Evolutionary conservation across 2,329 filamentous ascomycete genomes (phyloP).

Genomic region (Neocatenulostroma microsporum): DNA sequence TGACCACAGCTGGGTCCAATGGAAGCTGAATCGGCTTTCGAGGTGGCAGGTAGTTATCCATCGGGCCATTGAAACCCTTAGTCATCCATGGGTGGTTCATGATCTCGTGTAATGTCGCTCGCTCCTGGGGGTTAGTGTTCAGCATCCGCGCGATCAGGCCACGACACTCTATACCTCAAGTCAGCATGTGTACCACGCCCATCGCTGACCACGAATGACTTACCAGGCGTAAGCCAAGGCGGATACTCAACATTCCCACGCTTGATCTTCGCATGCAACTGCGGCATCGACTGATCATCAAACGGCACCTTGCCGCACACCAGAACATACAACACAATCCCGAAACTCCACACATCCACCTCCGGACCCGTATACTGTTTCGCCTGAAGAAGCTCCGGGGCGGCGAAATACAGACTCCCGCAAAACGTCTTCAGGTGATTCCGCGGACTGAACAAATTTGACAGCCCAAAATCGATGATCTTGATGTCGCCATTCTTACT

Average conservation of each 20-base stretch:
- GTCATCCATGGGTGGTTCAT: conserved; percentile 94
- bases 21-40: conserved; percentile 82
- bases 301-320: conserved; percentile 98
- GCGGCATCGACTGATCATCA: conserved; percentile 98
- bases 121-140: conserved; percentile 81
- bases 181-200: conserved; percentile 1
- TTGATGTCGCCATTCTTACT: conserved; percentile 99
- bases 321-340: conserved; percentile 92
- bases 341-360: conserved; percentile 98
- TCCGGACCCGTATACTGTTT: conserved; percentile 92
- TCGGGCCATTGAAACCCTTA: conserved; percentile 78
- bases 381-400: conserved; percentile 87
- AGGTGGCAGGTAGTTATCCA: conserved; percentile 78
- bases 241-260: conserved; percentile 94
- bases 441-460: conserved; percentile 85
- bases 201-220: conserved; percentile 28
- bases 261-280: conserved; percentile 97
- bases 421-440: conserved; percentile 92
- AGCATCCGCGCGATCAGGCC: conserved; percentile 91
- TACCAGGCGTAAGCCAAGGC: conserved; percentile 82
- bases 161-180: conserved; percentile 66
- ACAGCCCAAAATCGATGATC: conserved; percentile 97
- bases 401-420: conserved; percentile 94
- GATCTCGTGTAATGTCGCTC: conserved; percentile 82
- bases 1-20: conserved; percentile 72